These are phyloP conservation scores for Hyaloperonospora arabidopsidis DNA, from an alignment of 352 stramenopile species.

Conservation along the genomic window DNA sequence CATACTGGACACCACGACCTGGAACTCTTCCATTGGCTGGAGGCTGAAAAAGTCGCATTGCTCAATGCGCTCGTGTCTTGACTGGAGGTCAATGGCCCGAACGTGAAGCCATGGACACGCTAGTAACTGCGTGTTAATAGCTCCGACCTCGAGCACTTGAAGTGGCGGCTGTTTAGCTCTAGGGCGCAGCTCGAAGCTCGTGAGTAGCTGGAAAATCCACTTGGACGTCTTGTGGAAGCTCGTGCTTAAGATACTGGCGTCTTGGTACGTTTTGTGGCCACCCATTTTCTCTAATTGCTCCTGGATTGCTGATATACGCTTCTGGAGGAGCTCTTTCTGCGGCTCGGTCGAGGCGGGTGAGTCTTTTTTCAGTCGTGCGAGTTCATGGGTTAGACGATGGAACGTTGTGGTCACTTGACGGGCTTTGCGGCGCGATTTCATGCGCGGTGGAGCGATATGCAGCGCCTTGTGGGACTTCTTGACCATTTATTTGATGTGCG, in stretches of 20 bases:
- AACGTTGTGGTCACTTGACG: constrained; percentile 73
- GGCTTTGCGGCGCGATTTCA: constrained; percentile 64
- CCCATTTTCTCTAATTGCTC: constrained; percentile 78
- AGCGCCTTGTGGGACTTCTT: constrained; percentile 52
- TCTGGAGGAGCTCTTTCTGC: constrained; percentile 10
- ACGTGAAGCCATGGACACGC: constrained; percentile 88
- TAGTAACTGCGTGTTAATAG: constrained; percentile 95
- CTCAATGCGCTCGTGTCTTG: constrained; percentile 85
- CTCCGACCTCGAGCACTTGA: constrained; percentile 81
- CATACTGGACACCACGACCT: constrained; percentile 92
- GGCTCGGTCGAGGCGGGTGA: constrained; percentile 21
- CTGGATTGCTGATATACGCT: constrained; percentile 51
- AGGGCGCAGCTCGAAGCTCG: constrained; percentile 57
- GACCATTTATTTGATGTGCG: constrained; percentile 23
- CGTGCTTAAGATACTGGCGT: constrained; percentile 91
- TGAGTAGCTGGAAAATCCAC: constrained; percentile 91
- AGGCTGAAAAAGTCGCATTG: constrained; percentile 89
- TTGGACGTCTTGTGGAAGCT: constrained; percentile 92
- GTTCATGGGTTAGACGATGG: constrained; percentile 64
- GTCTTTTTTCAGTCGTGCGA: constrained; percentile 50
- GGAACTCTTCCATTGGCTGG: constrained; percentile 56
- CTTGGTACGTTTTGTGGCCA: constrained; percentile 90
- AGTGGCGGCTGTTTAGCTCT: constrained; percentile 59
- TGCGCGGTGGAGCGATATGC: constrained; percentile 48
- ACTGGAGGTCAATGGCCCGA: constrained; percentile 93